Base-by-base conservation (phyloP, 257 asterid genomes). In the Scutellaria minor region DNA sequence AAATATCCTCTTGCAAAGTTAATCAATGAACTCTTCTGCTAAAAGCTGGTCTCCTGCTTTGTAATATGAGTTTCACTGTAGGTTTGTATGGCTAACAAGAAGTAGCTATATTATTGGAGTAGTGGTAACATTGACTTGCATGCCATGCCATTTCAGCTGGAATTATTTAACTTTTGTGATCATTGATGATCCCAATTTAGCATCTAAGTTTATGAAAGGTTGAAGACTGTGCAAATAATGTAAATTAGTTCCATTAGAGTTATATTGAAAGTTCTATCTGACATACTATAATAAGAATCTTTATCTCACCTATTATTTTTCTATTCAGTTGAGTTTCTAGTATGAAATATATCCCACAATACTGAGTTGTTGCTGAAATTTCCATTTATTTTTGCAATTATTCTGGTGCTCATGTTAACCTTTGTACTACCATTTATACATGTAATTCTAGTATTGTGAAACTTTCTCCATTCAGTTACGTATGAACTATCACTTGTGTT, bases 401-500 rank as follows among this genome's bases (percentile, higher is more conserved):
- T 52, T 76, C 48, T 77, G 66, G 12, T 53, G n/a, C 50, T 50
- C 61, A 46, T 45, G 9, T 61, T 11, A 48, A 39, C 11, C 11
- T 7, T 24, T 35, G 7, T 9, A 59, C 18, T 53, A 27, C 75
- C 42, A 42, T 44, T 40, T 41, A 15, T 52, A 56, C 66, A 68
- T 37, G 14, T 47, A 18, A 39, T 63, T 68, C 27, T 50, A 42
- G 35, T 42, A 15, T 24, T 59, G 55, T 4, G 42, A 69, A n/a
- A 42, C 45, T 15, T n/a, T 78, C 54, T 18, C 37, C 37, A 40
- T 60, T 59, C 37, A 52, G 53, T 72, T 71, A 9, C 58, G 15
- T 27, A 48, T 39, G 47, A 47, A 71, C 64, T 71, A 46, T 63
- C 72, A 31, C 45, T 66, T 72, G 78, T 82, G 78, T 86, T 77